Conservation (phyloP, 768 basidiomycete genomes). For the Boletus insuetus region DNA sequence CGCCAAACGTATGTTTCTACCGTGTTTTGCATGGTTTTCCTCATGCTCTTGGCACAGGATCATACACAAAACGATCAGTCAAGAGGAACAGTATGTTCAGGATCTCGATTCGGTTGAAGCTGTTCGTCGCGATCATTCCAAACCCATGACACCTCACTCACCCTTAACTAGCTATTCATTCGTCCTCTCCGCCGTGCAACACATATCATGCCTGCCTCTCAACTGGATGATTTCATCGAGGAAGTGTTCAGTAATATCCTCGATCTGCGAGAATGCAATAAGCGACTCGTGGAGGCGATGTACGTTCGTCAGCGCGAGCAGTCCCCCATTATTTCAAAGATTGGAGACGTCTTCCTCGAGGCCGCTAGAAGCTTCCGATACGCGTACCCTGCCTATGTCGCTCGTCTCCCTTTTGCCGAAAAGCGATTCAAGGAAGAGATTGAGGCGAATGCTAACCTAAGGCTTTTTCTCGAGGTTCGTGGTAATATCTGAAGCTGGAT, state of each 20-base stretch:
- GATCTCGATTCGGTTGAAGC: conserved; percentile 84
- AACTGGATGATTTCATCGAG: conserved; percentile 81
- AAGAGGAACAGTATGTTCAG: conserved; percentile 86
- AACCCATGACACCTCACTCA: conserved; percentile 34
- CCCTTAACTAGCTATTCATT: conserved; percentile 47
- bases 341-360: conserved; percentile 87
- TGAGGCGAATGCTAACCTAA: conserved; percentile 76
- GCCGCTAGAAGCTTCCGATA: conserved; percentile 85
- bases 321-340: conserved; percentile 73
- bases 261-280: conserved; percentile 82
- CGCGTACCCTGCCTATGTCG: conserved; percentile 84
- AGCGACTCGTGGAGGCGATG: conserved; percentile 80
- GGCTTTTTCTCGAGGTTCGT: conserved; percentile 79
- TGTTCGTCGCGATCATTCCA: conserved; percentile 35
- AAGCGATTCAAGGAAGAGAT: conserved; percentile 84
- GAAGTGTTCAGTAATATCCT: conserved; percentile 88
- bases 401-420: conserved; percentile 82
- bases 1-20: conserved; percentile 60
- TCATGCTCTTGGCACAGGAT: conserved; percentile 36
- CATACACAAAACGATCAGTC: conserved; percentile 84
- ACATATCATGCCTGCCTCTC: conserved; percentile 55
- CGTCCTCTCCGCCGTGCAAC: conserved; percentile 49
- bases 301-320: conserved; percentile 84
- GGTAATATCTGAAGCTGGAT: background rate
- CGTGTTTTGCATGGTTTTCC: background rate